These are phyloP conservation scores for Platanthera zijinensis DNA, from an alignment of 106 monocot genomes.

Conservation along the genomic window DNA sequence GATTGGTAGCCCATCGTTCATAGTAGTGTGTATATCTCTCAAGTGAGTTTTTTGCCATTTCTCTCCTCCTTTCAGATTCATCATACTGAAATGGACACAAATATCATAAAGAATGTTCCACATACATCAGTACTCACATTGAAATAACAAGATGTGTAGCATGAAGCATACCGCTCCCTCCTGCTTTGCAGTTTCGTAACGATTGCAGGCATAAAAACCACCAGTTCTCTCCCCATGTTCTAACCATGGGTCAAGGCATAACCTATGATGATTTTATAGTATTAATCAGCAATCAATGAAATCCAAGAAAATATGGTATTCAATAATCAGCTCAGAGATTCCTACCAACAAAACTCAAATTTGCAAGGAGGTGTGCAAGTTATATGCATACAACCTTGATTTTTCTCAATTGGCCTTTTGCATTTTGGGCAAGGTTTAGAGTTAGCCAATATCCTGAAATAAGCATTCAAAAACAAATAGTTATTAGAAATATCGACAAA, in stretches of 20 bases:
- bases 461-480: background rate
- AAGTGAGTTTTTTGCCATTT: slow-evolving; percentile 90
- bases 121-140: background rate
- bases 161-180: slow-evolving; percentile 62
- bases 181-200: slow-evolving; percentile 80
- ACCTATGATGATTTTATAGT: slow-evolving; percentile 28
- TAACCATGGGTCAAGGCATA: slow-evolving; percentile 78
- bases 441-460: slow-evolving; percentile 76
- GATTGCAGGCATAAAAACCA: slow-evolving; percentile 85
- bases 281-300: background rate
- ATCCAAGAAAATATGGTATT: background rate
- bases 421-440: slow-evolving; percentile 91
- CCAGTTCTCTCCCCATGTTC: slow-evolving; percentile 91
- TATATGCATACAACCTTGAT: slow-evolving; percentile 94
- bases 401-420: slow-evolving; percentile 93
- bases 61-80: slow-evolving; percentile 83
- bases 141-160: background rate
- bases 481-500: background rate
- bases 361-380: slow-evolving; percentile 91
- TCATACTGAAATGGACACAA: slow-evolving; percentile 56
- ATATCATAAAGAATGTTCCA: background rate
- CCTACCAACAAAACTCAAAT: slow-evolving; percentile 89
- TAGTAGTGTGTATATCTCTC: slow-evolving; percentile 96
- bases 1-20: slow-evolving; percentile 92
- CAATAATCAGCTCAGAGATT: background rate